phyloP scores from a whole-genome alignment of 2,329 filamentous ascomycete species.

The Talaromyces sp. region DNA sequence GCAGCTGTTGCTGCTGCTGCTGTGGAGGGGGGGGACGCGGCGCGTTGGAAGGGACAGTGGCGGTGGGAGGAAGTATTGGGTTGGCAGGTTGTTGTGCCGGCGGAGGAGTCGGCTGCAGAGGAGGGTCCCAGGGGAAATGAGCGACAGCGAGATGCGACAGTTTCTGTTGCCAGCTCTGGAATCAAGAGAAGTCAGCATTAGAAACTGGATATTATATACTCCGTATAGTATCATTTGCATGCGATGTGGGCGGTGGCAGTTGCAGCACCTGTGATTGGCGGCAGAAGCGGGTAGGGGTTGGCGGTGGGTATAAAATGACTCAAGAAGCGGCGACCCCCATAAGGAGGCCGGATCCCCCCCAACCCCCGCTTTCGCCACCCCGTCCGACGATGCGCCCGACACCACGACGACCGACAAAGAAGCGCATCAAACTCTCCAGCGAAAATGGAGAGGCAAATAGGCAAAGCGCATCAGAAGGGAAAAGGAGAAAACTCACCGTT shows the following conservation, averaged over 20 bases:
- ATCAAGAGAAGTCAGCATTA: neutral
- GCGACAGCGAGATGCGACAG: conserved; percentile 80
- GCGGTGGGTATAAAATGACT: conserved; percentile 35
- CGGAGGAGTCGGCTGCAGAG: conserved; percentile 56
- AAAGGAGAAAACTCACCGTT: conserved; percentile 59
- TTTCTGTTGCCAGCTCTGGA: conserved; percentile 89
- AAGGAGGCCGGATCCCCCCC: conserved; percentile 30
- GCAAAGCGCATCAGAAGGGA: conserved; percentile 2
- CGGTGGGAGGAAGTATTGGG: conserved; percentile 32
- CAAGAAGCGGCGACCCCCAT: conserved; percentile 34
- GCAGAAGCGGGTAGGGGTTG: conserved; percentile 14
- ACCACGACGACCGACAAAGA: conserved; percentile 1
- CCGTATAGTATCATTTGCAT: too few species aligned
- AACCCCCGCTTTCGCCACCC: conserved; percentile 15
- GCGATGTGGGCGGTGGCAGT: conserved; percentile 1
- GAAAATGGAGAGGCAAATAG: conserved; percentile 5
- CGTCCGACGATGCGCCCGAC: neutral
- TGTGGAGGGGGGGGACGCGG: conserved; percentile 29
- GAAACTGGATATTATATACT: neutral
- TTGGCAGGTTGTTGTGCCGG: conserved; percentile 32
- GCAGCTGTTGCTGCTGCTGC: conserved; percentile 30
- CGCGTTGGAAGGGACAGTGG: conserved; percentile 41
- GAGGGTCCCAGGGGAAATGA: conserved; percentile 91
- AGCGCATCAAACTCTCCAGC: neutral
- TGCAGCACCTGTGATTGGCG: conserved; percentile 16